phyloP scores from a whole-genome alignment of 371 early-diverging fungal genomes.

The Actinomortierella wolfii region DNA sequence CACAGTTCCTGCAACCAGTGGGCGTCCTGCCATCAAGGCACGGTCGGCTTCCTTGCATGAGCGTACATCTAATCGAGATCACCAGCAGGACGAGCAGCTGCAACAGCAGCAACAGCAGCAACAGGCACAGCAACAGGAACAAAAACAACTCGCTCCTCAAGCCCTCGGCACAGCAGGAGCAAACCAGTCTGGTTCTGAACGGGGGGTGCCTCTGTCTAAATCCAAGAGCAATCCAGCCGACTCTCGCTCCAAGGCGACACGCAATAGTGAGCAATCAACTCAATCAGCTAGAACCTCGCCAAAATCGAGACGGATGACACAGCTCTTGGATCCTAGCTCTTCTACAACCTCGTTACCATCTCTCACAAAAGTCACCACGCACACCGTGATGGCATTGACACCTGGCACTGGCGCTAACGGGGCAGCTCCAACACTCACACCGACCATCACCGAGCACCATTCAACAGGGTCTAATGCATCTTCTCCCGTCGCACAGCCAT shows the following conservation, averaged over 20 bases:
- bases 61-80: too few species aligned
- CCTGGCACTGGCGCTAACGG: conserved; percentile 13
- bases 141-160: background rate
- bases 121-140: conserved; percentile 3
- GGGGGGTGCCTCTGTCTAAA: too few species aligned
- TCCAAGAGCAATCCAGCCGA: conserved; percentile 10
- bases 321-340: conserved; percentile 30
- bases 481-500: conserved; percentile 25
- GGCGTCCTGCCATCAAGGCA: too few species aligned
- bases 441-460: background rate
- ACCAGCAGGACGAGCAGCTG: too few species aligned
- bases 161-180: too few species aligned
- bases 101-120: background rate
- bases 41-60: too few species aligned
- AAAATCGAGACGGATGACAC: conserved; percentile 36
- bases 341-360: conserved; percentile 28
- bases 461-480: background rate
- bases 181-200: too few species aligned
- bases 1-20: too few species aligned
- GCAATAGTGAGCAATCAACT: conserved; percentile 5
- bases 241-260: conserved; percentile 9
- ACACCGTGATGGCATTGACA: conserved; percentile 35
- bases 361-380: conserved; percentile 28
- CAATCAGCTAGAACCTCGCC: conserved; percentile 9
- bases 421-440: conserved; percentile 9